Conservation (phyloP, 2,329 filamentous ascomycete species). For the Fusarium devonianum region DNA sequence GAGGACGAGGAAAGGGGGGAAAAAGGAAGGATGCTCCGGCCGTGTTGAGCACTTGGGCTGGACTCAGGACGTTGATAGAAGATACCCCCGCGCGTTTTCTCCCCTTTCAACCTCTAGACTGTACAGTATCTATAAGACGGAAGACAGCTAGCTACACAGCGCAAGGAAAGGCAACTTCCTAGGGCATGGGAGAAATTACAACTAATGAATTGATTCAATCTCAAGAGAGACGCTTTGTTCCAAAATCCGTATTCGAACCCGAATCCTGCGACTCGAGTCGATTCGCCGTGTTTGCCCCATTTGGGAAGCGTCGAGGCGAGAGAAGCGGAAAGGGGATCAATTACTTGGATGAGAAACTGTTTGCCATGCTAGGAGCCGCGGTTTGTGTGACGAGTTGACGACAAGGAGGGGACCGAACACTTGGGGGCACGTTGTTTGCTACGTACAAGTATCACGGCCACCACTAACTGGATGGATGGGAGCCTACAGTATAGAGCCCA, state of each 20-base stretch:
- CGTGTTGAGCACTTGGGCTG: slow-evolving; percentile 42
- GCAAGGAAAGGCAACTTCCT: slow-evolving; percentile 24
- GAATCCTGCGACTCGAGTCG: background rate
- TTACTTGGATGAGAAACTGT: slow-evolving; percentile 24
- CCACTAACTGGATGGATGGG: too few relatives aligned
- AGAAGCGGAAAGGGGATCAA: slow-evolving; percentile 1
- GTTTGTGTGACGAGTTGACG: slow-evolving; percentile 24
- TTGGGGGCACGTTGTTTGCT: slow-evolving; percentile 9
- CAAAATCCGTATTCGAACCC: too few relatives aligned
- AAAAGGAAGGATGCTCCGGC: slow-evolving; percentile 33
- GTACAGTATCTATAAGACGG: slow-evolving; percentile 40
- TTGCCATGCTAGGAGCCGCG: slow-evolving; percentile 28
- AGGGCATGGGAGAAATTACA: slow-evolving; percentile 24
- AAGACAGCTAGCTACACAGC: slow-evolving; percentile 41
- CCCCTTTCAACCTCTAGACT: slow-evolving; percentile 38
- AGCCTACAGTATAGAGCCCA: too few relatives aligned
- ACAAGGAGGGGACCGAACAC: slow-evolving; percentile 14
- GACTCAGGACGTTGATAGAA: slow-evolving; percentile 44
- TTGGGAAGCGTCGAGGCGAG: slow-evolving; percentile 23
- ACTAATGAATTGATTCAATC: slow-evolving; percentile 21
- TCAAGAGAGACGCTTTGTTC: slow-evolving; percentile 1
- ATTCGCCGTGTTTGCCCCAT: slow-evolving; percentile 25
- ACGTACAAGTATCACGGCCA: too few relatives aligned
- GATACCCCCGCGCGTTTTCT: slow-evolving; percentile 43
- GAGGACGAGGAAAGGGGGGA: slow-evolving; percentile 28